These are phyloP conservation scores for Pichia norvegensis DNA, from an alignment of 1,139 yeast species.

Conservation along the genomic window DNA sequence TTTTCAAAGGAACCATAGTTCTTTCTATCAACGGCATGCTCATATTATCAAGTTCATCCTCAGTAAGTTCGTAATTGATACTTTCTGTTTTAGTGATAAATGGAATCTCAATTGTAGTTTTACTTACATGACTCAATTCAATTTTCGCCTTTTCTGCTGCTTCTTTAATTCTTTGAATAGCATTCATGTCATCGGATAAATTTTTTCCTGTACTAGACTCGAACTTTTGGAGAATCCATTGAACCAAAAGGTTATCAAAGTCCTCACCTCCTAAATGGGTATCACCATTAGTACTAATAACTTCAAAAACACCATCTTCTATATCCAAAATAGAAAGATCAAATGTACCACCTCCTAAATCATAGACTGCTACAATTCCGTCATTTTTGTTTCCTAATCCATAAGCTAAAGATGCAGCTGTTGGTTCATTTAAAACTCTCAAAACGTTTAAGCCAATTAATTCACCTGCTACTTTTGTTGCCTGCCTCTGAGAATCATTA, in stretches of 20 bases:
- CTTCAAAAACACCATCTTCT: constrained; percentile 77
- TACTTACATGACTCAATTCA: constrained; percentile 54
- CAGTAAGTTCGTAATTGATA: constrained; percentile 46
- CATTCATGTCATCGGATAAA: constrained; percentile 36
- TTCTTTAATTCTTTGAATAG: constrained; percentile 62
- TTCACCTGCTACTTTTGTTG: constrained; percentile 66
- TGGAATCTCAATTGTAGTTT: constrained; percentile 55
- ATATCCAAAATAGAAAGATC: constrained; percentile 74
- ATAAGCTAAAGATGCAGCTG: constrained; percentile 77
- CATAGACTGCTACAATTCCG: constrained; percentile 70
- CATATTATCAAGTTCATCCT: constrained; percentile 57
- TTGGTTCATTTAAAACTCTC: constrained; percentile 71
- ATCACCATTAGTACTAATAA: constrained; percentile 75
- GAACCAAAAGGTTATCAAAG: constrained; percentile 56
- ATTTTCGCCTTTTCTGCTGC: constrained; percentile 69
- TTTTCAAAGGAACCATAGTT: constrained; percentile 59
- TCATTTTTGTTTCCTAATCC: constrained; percentile 53
- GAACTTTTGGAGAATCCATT: constrained; percentile 45
- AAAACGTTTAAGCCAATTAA: constrained; percentile 59
- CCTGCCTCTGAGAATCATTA: constrained; percentile 72
- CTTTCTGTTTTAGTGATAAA: constrained; percentile 41
- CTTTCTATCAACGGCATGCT: constrained; percentile 50
- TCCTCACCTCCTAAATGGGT: constrained; percentile 84
- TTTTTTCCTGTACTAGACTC: constrained; percentile 38
- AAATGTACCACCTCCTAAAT: constrained; percentile 80